Evolutionary conservation across 108 stramenopile species (phyloP), one percentile per base, ranked within the genome.

Genomic region (Mediolabrus comicus): DNA sequence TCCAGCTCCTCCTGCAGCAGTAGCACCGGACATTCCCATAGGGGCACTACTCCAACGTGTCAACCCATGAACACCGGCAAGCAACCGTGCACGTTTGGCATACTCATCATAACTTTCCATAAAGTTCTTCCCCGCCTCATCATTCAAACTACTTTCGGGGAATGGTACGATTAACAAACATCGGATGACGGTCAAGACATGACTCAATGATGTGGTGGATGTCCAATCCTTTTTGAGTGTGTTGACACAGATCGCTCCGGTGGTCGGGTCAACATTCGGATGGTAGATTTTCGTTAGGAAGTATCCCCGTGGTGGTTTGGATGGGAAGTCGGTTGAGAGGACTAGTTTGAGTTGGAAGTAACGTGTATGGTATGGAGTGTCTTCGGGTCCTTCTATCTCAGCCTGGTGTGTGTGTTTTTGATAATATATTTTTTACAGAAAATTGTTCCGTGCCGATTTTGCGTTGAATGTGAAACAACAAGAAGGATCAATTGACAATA

Each of bases 101-200:
- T 97, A 99, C 72, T 99, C 98, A 28, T 97, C 95, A 72, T 99
- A 99, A 68, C 88, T 91, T 41, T 98, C 97, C 98, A 99, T 98
- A 77, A 99, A 99, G 26, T 97, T 80, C 74, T 96, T 97, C 4
- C 99, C 98, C n/a, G 99, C 99, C 65, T 99, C 99, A 58, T 98
- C 98, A 71, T 99, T 99, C 62, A 99, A 81, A 61, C 92, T 91
- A 35, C 90, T 92, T 79, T 99, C 99, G 1, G 99, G 99, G 67
- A 99, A 99, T 10, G 99, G 99, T 12, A 98, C 94, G 67, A 99
- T 99, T 31, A 99, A 74, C 25, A 99, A 79, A 65, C 99, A 99
- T 51, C 99, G 95, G 68, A 99, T 98, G 31, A 99, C 96, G 56
- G 95, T 96, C 69, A 99, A 77, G 6, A 98, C 92, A 74, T 99